phyloP scores from a whole-genome alignment of 768 basidiomycete genomes.

The Aureoboletus auriporus region DNA sequence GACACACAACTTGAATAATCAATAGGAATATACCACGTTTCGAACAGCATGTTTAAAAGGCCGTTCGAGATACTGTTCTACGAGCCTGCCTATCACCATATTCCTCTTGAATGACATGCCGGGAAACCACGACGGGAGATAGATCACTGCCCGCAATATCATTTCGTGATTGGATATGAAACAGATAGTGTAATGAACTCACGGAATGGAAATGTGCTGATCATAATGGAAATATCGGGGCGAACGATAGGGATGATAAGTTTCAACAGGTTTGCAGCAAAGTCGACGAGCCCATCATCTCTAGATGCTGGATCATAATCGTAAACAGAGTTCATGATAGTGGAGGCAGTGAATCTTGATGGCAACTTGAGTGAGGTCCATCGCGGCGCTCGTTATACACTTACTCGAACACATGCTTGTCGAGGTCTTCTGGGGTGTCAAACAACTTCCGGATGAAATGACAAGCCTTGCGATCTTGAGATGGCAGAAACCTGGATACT shows the following conservation, averaged over 20 bases:
- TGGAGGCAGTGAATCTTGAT: neutral
- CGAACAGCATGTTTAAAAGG: slow-evolving; percentile 1
- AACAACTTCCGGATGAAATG: neutral
- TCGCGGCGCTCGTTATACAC: neutral
- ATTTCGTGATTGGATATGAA: too few relatives aligned
- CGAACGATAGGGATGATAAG: neutral
- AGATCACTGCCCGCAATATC: neutral
- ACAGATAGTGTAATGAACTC: neutral
- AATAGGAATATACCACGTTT: neutral
- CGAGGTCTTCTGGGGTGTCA: neutral
- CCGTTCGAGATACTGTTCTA: neutral
- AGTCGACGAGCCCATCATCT: neutral
- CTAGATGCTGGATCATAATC: neutral
- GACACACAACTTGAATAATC: neutral
- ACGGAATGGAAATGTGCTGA: too few relatives aligned
- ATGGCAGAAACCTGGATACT: neutral
- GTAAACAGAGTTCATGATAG: slow-evolving; percentile 3
- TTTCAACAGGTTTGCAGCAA: neutral
- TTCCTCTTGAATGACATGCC: neutral
- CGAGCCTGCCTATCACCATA: neutral
- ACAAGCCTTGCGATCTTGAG: neutral
- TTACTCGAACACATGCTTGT: neutral
- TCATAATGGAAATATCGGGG: too few relatives aligned
- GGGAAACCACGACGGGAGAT: slow-evolving; percentile 7
- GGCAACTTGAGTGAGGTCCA: neutral